Conservation (phyloP, 1,284 basidiomycete genomes). For the Cryptococcus jaspeensis region DNA sequence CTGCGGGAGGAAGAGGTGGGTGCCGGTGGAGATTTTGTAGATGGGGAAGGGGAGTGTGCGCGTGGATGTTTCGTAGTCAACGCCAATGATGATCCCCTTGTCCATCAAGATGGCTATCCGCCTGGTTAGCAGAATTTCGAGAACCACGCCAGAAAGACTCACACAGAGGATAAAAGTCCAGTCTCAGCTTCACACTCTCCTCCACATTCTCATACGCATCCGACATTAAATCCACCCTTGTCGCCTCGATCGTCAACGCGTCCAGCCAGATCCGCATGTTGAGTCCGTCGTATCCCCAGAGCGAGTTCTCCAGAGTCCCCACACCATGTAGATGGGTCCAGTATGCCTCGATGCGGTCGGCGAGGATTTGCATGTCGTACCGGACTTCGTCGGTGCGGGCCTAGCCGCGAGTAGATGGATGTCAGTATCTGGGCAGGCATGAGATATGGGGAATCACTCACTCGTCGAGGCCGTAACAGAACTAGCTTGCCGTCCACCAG, state of each 20-base stretch:
- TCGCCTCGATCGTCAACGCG: slow-evolving; percentile 80
- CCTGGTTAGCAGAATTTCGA: background rate
- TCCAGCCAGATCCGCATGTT: slow-evolving; percentile 93
- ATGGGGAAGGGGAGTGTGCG: slow-evolving; percentile 82
- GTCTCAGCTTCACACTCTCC: slow-evolving; percentile 83
- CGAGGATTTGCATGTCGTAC: slow-evolving; percentile 97
- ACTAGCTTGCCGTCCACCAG: slow-evolving; percentile 92
- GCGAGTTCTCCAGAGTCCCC: slow-evolving; percentile 87
- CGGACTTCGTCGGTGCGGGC: slow-evolving; percentile 77
- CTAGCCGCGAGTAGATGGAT: slow-evolving; percentile 50
- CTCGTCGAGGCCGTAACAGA: slow-evolving; percentile 78
- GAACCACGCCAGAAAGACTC: slow-evolving; percentile 47
- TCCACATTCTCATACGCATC: slow-evolving; percentile 67
- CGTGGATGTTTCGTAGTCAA: slow-evolving; percentile 81
- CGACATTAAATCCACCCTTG: slow-evolving; percentile 50
- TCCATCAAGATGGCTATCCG: slow-evolving; percentile 87
- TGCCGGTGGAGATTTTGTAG: slow-evolving; percentile 89
- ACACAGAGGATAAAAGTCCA: slow-evolving; percentile 97
- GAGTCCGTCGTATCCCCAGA: slow-evolving; percentile 95
- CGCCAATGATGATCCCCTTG: slow-evolving; percentile 96
- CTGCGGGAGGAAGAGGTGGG: slow-evolving; percentile 92
- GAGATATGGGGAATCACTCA: slow-evolving; percentile 29
- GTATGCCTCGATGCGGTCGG: slow-evolving; percentile 93
- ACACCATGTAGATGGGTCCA: slow-evolving; percentile 97
- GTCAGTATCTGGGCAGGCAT: slow-evolving; percentile 4